phyloP scores from a whole-genome alignment of 164 flowering plant species.

The Euptelea pleiosperma region DNA sequence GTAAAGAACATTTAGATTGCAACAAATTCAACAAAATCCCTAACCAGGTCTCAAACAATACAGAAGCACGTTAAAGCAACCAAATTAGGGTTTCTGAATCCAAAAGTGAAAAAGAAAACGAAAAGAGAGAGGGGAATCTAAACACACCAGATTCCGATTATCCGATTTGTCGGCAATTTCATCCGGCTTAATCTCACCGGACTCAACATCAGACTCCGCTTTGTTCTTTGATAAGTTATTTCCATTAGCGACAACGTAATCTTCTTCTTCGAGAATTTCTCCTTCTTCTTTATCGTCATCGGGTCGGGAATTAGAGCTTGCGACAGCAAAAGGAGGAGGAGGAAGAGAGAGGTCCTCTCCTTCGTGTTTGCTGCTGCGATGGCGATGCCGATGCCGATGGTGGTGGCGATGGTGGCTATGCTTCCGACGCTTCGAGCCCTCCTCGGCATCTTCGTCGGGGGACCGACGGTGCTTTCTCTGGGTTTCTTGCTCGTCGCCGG shows the following conservation, averaged over 20 bases:
- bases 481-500: constrained; percentile 40
- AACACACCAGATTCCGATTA: constrained; percentile 36
- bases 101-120: background rate
- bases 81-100: constrained; percentile 6
- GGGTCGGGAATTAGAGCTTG: constrained; percentile 6
- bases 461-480: constrained; percentile 53
- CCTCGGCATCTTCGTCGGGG: constrained; percentile 47
- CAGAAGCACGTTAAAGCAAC: background rate
- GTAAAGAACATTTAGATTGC: no score
- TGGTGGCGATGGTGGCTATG: constrained; percentile 50
- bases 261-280: constrained; percentile 81
- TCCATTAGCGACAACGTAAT: constrained; percentile 14
- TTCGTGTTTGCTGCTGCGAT: constrained; percentile 39
- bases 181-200: constrained; percentile 39
- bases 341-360: constrained; percentile 18
- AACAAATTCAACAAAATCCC: background rate
- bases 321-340: constrained; percentile 5
- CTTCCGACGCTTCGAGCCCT: constrained; percentile 71
- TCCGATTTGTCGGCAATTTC: constrained; percentile 16
- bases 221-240: constrained; percentile 16
- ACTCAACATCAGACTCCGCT: constrained; percentile 41
- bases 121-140: constrained; percentile 10
- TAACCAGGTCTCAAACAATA: no score
- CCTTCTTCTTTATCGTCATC: constrained; percentile 94
- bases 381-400: constrained; percentile 30